These are phyloP conservation scores for Cercophora sp. DNA, from an alignment of 495 filamentous ascomycete genomes.

Conservation along the genomic window DNA sequence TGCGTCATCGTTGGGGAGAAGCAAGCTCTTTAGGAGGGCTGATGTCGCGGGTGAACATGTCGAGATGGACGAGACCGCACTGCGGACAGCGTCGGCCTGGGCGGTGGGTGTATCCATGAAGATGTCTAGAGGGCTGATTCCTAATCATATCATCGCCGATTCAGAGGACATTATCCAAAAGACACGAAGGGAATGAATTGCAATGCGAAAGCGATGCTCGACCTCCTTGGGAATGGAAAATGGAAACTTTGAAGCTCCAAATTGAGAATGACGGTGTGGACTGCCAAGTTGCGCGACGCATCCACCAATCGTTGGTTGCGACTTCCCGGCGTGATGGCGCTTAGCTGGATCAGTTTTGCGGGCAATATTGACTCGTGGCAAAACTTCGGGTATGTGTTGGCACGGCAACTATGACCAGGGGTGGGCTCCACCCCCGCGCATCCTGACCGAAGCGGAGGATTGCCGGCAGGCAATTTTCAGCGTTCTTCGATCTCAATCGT, in stretches of 20 bases:
- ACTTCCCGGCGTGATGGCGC: constrained; percentile 2
- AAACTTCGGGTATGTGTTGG: constrained; percentile 11
- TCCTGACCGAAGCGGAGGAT: neutral
- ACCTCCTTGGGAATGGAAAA: too few species aligned
- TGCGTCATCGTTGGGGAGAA: constrained; percentile 35
- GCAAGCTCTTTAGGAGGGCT: constrained; percentile 46
- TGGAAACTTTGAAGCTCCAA: neutral
- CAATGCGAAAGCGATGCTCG: constrained; percentile 6
- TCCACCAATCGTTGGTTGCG: constrained; percentile 1
- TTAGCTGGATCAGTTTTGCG: constrained; percentile 5
- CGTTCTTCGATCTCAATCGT: neutral
- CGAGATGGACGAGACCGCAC: constrained; percentile 45
- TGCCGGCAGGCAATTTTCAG: constrained; percentile 8
- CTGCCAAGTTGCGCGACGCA: neutral
- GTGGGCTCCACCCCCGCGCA: neutral
- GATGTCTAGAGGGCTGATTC: constrained; percentile 11
- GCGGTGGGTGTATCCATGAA: constrained; percentile 44
- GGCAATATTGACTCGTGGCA: constrained; percentile 15
- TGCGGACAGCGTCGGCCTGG: constrained; percentile 48
- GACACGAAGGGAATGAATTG: constrained; percentile 11
- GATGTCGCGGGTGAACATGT: constrained; percentile 50
- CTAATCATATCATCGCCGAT: constrained; percentile 27
- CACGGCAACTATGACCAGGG: constrained; percentile 12
- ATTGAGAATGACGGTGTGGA: neutral
- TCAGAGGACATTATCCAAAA: constrained; percentile 26